Percentiles rank a stretch among this genome's conserved stretches.
These are phyloP conservation scores for Fusarium domesticum DNA, from an alignment of 2,329 filamentous ascomycete species.

Conservation along the genomic window DNA sequence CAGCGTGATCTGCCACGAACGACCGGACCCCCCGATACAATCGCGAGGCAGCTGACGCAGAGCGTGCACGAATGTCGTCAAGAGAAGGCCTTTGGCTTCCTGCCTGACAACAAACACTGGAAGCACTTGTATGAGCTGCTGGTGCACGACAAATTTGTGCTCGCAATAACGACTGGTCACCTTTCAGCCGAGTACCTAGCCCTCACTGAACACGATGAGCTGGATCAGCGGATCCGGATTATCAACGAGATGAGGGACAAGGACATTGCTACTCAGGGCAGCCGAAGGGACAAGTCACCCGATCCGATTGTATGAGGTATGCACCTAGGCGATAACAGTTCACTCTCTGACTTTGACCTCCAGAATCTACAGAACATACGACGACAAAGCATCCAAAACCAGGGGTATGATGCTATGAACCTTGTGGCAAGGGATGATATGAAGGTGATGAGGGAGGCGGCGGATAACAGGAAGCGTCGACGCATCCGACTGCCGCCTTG, in stretches of 20 bases:
- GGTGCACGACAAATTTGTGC: constrained; percentile 31
- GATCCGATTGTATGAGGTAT: constrained; percentile 35
- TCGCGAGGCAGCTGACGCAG: constrained; percentile 22
- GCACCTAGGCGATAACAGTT: not conserved
- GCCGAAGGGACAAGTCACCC: constrained; percentile 15
- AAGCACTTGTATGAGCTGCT: constrained; percentile 30
- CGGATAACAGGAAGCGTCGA: constrained; percentile 29
- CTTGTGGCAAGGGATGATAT: constrained; percentile 29
- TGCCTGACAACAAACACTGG: constrained; percentile 38
- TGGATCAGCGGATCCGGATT: constrained; percentile 26
- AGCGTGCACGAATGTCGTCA: constrained; percentile 28
- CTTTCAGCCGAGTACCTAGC: constrained; percentile 31
- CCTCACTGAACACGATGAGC: constrained; percentile 21
- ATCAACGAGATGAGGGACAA: constrained; percentile 27
- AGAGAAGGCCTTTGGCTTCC: constrained; percentile 26
- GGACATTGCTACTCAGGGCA: constrained; percentile 27
- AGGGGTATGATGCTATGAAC: constrained; percentile 3
- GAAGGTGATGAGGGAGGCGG: constrained; percentile 34
- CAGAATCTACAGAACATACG: constrained; percentile 36
- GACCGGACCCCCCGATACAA: not conserved
- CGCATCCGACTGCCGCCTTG: constrained; percentile 30
- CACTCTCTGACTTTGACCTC: constrained; percentile 8
- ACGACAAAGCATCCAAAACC: constrained; percentile 15
- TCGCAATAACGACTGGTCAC: constrained; percentile 28
- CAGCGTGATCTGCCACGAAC: constrained; percentile 4